Percentiles rank a stretch among this genome's conserved stretches.
These are phyloP conservation scores for Malus hybrid DNA, from an alignment of 331 rosid species.

Conservation along the genomic window DNA sequence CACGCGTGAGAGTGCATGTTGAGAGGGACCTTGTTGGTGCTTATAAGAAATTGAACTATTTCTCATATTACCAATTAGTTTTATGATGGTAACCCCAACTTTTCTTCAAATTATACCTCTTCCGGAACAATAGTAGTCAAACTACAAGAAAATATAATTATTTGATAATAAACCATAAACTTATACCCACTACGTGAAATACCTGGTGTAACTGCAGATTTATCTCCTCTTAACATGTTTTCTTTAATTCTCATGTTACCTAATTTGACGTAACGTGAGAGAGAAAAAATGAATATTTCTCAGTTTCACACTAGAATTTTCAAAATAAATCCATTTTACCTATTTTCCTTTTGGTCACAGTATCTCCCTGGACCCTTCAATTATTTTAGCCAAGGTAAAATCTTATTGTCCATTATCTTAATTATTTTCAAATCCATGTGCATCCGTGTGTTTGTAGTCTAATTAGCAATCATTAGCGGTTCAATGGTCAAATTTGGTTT, in stretches of 20 bases:
- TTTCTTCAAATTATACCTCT: neutral
- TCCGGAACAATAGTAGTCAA: neutral
- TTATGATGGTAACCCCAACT: too few relatives aligned
- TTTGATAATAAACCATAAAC: neutral
- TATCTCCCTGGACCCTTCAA: too few relatives aligned
- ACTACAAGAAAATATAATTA: neutral
- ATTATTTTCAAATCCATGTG: neutral
- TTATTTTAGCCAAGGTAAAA: too few relatives aligned
- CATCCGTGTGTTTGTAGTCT: neutral
- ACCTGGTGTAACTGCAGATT: too few relatives aligned
- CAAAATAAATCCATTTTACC: neutral
- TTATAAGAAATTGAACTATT: too few relatives aligned
- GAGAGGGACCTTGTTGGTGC: too few relatives aligned
- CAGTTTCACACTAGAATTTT: neutral
- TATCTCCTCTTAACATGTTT: too few relatives aligned
- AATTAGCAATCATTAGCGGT: neutral
- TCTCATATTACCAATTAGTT: too few relatives aligned
- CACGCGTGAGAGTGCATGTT: too few relatives aligned
- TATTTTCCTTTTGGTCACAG: too few relatives aligned
- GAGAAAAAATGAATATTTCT: neutral
- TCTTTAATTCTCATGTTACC: neutral
- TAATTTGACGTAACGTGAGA: neutral
- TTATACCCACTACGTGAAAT: neutral
- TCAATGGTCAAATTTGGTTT: neutral
- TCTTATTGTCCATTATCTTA: neutral